Base-by-base conservation (phyloP, 371 early-diverging fungal species). In the Encephalitozoon romaleae region DNA sequence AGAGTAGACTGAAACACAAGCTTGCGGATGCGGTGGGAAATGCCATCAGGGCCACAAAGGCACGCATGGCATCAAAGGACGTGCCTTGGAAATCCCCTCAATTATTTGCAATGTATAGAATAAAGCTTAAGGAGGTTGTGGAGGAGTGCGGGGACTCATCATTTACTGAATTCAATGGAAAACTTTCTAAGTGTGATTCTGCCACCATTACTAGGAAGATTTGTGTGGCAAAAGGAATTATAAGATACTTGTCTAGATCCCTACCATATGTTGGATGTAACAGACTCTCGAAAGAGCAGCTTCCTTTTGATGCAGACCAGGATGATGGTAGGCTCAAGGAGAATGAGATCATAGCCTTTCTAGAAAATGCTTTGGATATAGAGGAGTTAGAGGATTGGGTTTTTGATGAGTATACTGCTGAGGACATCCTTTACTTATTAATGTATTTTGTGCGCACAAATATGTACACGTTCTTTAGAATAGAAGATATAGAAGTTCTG, bases 101-200 rank as follows among this genome's bases (percentile, higher is more conserved):
- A 0, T 12, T 59, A 9, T 59, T 59, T 59, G 59, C 59, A 12
- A 59, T 15, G 34, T 59, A 59, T 28, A 59, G 59, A 34, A 59
- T 59, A 38, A 59, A 59, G 59, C 59, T 59, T 59, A 30, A 34
- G 15, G 59, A 59, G n/a, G 11, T 59, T 15, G 59, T 59, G 15
- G 59, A 59, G 34, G 38, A 59, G 18, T 59, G 38, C n/a, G 38
- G 59, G 15, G 59, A 59, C 38, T 34, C 34, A 1, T n/a, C 34
- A 15, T n/a, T 59, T 59, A 21, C 15, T 34, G 59, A 34, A 32
- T 59, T 59, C 38, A 38, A 32, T 5, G 59, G 59, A n/a, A 38
- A 18, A 2, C 8, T 34, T 34, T 59, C 34, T 28, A 59, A 15
- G 6, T 47, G 49, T 15, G 34, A 59, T n/a, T 15, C 15, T 15